Evolutionary conservation across 1,284 basidiomycete species (phyloP).

Genomic region (Polyporus tsugae): DNA sequence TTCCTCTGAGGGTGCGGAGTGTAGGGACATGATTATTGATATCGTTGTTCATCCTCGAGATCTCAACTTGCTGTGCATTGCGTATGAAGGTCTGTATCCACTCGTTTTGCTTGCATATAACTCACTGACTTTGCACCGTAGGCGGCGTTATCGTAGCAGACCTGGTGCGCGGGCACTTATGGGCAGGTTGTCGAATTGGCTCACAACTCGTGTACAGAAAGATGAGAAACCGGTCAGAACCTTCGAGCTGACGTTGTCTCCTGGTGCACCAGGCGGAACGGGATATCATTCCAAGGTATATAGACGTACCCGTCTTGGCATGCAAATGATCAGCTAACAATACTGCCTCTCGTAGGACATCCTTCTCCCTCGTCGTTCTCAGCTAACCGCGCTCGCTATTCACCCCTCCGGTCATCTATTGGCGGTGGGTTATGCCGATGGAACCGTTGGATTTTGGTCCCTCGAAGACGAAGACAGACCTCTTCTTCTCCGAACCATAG

Average conservation of each 20-base stretch:
- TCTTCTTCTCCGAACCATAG: constrained; percentile 79
- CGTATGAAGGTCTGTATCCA: constrained; percentile 71
- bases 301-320: not conserved
- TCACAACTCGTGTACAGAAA: constrained; percentile 47
- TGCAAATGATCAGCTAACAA: not conserved
- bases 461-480: constrained; percentile 85
- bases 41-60: constrained; percentile 82
- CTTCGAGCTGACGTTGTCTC: constrained; percentile 74
- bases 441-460: constrained; percentile 89
- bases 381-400: constrained; percentile 75
- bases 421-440: constrained; percentile 84
- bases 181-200: constrained; percentile 3
- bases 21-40: constrained; percentile 63
- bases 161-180: constrained; percentile 53
- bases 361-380: constrained; percentile 74
- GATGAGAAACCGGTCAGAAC: constrained; percentile 67
- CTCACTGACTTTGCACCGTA: constrained; percentile 33
- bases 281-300: constrained; percentile 63
- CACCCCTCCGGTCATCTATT: constrained; percentile 79
- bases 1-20: not conserved
- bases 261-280: constrained; percentile 84
- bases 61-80: constrained; percentile 82
- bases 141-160: constrained; percentile 81
- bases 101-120: not conserved
- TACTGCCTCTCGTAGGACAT: constrained; percentile 55